A percentile compares a stretch with the other conserved stretches of the same genome.
Evolutionary conservation across 371 early-diverging fungal species (phyloP).

Genomic region (Quaeritorhiza haematococci): DNA sequence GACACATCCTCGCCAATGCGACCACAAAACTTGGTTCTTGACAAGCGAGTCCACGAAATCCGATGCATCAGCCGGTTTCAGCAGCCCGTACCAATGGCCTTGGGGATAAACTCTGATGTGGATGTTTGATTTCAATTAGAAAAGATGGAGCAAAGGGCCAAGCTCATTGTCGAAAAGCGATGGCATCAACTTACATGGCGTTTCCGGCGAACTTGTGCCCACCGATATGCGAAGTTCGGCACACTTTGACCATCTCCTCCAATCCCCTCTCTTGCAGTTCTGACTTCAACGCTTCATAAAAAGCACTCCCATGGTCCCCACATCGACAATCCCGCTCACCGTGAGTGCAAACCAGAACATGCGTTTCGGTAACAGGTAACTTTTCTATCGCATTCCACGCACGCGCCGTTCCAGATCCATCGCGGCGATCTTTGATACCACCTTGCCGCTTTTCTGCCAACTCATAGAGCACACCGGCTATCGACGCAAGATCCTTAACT

Average conservation of each 20-base stretch:
- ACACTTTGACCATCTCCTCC: background rate
- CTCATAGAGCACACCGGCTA: background rate
- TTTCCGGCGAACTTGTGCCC: constrained; percentile 23
- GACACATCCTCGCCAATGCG: constrained; percentile 15
- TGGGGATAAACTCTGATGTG: constrained; percentile 15
- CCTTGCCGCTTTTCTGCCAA: constrained; percentile 6
- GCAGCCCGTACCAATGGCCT: constrained; percentile 21
- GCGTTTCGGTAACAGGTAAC: background rate
- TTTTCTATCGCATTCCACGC: background rate
- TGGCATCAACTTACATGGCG: constrained; percentile 6
- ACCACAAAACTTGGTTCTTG: constrained; percentile 2
- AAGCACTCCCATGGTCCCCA: constrained; percentile 7
- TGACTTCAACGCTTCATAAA: background rate
- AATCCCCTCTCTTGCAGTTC: background rate
- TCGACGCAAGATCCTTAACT: background rate
- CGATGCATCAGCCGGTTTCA: constrained; percentile 5
- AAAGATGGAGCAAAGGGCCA: background rate
- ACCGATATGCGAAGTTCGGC: constrained; percentile 14
- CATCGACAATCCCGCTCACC: constrained; percentile 12
- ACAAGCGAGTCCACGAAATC: background rate
- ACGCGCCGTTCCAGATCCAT: background rate
- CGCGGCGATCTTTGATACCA: background rate
- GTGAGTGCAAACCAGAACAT: constrained; percentile 21
- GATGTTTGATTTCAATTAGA: background rate
- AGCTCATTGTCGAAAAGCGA: background rate